These are phyloP conservation scores for Boehmeria nivea DNA, from an alignment of 306 rosid species.

Conservation along the genomic window DNA sequence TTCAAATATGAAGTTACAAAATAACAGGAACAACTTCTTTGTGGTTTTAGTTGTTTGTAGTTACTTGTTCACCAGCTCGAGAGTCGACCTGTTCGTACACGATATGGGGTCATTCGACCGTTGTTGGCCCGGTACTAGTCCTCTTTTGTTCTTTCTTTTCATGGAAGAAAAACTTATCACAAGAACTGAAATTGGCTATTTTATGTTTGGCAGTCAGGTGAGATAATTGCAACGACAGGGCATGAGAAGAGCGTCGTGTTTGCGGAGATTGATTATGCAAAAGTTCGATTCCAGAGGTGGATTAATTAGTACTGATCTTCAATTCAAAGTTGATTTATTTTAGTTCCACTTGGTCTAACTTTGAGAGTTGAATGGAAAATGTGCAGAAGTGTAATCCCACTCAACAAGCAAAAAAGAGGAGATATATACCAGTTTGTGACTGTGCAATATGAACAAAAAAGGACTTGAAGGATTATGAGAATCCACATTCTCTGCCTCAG, in stretches of 20 bases:
- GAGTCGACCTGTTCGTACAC: conserved; percentile 10
- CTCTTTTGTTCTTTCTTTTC: not conserved
- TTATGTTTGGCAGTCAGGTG: conserved; percentile 20
- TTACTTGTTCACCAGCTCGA: conserved; percentile 31
- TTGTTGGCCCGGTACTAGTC: conserved; percentile 30
- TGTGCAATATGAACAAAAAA: not conserved
- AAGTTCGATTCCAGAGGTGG: conserved; percentile 23
- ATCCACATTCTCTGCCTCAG: not conserved
- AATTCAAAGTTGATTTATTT: not conserved
- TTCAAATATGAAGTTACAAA: not conserved
- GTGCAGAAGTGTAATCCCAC: conserved; percentile 26
- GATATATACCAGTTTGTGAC: conserved; percentile 16
- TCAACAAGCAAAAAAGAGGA: conserved; percentile 20
- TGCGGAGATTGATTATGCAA: conserved; percentile 26
- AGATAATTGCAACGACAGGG: conserved; percentile 29
- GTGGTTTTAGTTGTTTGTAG: conserved; percentile 22
- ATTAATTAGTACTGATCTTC: not conserved
- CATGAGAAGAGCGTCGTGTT: conserved; percentile 23
- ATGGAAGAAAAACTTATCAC: too few relatives aligned
- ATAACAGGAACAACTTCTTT: not conserved
- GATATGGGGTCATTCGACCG: conserved; percentile 35
- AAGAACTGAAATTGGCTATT: not conserved
- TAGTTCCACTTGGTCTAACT: not conserved
- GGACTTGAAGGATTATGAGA: not conserved
- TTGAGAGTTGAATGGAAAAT: not conserved